These are phyloP conservation scores for Circinella umbellata DNA, from an alignment of 371 early-diverging fungal genomes.

Conservation along the genomic window DNA sequence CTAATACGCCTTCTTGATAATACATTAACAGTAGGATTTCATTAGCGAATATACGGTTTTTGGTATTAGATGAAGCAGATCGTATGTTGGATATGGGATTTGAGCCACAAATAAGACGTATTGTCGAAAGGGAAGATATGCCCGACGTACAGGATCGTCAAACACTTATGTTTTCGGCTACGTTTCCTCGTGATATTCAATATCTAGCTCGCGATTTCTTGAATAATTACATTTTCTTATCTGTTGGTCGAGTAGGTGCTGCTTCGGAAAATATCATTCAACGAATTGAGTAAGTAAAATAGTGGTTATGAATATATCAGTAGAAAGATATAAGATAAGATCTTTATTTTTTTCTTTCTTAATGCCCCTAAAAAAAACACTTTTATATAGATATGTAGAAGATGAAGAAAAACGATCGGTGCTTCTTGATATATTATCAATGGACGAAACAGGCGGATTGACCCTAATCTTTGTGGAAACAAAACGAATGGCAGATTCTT, in stretches of 20 bases:
- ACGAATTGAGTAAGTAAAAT: conserved; percentile 30
- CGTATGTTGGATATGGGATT: conserved; percentile 99
- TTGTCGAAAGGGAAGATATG: conserved; percentile 83
- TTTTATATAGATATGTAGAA: conserved; percentile 59
- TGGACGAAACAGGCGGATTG: conserved; percentile 64
- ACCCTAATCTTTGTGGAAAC: conserved; percentile 97
- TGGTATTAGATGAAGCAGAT: conserved; percentile 98
- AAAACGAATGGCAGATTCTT: conserved; percentile 94
- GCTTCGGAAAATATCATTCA: conserved; percentile 58
- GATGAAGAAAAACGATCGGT: conserved; percentile 88
- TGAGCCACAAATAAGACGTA: conserved; percentile 91
- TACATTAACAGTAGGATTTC: conserved; percentile 61
- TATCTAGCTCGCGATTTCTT: conserved; percentile 91
- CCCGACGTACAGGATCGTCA: conserved; percentile 16
- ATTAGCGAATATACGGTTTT: conserved; percentile 78
- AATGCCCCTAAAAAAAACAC: neutral
- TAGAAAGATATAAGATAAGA: neutral
- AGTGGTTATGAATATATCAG: neutral
- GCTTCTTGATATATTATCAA: conserved; percentile 84
- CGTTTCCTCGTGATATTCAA: conserved; percentile 95
- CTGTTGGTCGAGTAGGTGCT: conserved; percentile 60
- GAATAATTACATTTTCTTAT: conserved; percentile 54
- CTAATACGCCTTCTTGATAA: too few species aligned
- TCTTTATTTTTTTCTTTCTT: neutral
- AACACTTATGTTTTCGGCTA: conserved; percentile 98